Conservation (phyloP, 2,329 filamentous ascomycete species). For the Albophoma yamanashiensis region DNA sequence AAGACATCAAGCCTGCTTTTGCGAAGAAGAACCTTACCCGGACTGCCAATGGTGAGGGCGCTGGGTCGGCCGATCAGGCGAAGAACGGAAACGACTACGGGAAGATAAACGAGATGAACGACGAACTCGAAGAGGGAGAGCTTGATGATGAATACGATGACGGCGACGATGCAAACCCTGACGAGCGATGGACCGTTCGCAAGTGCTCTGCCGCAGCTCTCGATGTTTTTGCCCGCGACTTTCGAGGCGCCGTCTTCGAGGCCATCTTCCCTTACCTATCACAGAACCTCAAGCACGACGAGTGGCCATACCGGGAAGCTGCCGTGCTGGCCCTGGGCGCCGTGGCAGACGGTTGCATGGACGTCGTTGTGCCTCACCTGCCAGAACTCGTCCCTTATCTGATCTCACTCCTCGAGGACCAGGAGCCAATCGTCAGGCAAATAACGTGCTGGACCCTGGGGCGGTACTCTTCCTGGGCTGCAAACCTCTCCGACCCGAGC, state of each 20-base stretch:
- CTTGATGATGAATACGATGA: conserved; percentile 63
- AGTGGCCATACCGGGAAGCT: conserved; percentile 90
- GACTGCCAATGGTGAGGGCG: conserved; percentile 41
- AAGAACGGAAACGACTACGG: conserved; percentile 43
- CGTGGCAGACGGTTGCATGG: conserved; percentile 89
- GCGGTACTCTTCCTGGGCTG: conserved; percentile 87
- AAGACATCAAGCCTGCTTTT: conserved; percentile 90
- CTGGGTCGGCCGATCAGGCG: conserved; percentile 37
- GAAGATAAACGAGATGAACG: conserved; percentile 50
- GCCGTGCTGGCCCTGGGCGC: conserved; percentile 90
- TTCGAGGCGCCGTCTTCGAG: conserved; percentile 78
- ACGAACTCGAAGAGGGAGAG: conserved; percentile 80
- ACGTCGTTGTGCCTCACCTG: conserved; percentile 79
- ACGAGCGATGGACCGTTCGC: conserved; percentile 88
- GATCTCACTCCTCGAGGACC: conserved; percentile 72
- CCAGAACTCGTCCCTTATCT: conserved; percentile 86
- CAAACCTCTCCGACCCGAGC: conserved; percentile 54
- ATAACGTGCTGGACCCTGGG: conserved; percentile 98
- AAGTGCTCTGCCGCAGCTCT: conserved; percentile 96
- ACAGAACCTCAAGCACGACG: conserved; percentile 73
- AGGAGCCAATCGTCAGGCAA: conserved; percentile 83
- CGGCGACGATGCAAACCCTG: conserved; percentile 71
- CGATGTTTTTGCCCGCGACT: conserved; percentile 87
- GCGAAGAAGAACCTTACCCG: conserved; percentile 58
- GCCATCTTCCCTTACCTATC: conserved; percentile 88